Evolutionary conservation across 345 rosid species (phyloP).

Genomic region (Populus davidiana): DNA sequence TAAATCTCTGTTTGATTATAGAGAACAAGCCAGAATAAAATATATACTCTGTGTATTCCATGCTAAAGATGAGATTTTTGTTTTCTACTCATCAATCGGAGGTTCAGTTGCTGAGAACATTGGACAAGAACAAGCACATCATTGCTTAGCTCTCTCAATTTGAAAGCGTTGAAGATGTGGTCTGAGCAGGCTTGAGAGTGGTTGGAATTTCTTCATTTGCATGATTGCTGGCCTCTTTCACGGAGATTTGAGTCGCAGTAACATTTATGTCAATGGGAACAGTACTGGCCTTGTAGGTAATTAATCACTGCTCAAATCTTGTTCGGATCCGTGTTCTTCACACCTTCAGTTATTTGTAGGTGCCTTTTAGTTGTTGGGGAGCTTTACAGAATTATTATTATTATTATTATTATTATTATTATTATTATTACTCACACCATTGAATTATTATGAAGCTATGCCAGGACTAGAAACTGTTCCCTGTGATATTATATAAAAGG

Average conservation of each 20-base stretch:
- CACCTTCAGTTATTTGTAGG: too few relatives aligned
- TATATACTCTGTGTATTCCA: too few relatives aligned
- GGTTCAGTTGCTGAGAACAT: constrained; percentile 55
- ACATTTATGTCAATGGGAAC: constrained; percentile 68
- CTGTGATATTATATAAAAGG: too few relatives aligned
- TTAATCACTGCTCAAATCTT: not conserved
- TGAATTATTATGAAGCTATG: too few relatives aligned
- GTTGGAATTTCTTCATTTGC: constrained; percentile 58
- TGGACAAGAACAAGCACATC: constrained; percentile 13
- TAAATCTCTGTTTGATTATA: not conserved
- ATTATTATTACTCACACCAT: too few relatives aligned
- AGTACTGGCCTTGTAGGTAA: constrained; percentile 58
- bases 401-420: too few relatives aligned
- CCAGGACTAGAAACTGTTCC: too few relatives aligned
- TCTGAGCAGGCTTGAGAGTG: constrained; percentile 63
- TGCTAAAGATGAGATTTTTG: too few relatives aligned
- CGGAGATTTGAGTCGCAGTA: constrained; percentile 66
- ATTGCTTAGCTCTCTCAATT: constrained; percentile 35
- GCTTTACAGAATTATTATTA: too few relatives aligned
- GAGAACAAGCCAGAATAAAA: too few relatives aligned
- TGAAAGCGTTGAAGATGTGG: constrained; percentile 73
- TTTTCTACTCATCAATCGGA: constrained; percentile 40
- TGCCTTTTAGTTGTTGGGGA: too few relatives aligned
- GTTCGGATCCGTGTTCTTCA: not conserved
- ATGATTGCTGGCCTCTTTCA: constrained; percentile 67